Base-by-base conservation (phyloP, 371 early-diverging fungal genomes). In the Thermomucor indicae-seudaticae region DNA sequence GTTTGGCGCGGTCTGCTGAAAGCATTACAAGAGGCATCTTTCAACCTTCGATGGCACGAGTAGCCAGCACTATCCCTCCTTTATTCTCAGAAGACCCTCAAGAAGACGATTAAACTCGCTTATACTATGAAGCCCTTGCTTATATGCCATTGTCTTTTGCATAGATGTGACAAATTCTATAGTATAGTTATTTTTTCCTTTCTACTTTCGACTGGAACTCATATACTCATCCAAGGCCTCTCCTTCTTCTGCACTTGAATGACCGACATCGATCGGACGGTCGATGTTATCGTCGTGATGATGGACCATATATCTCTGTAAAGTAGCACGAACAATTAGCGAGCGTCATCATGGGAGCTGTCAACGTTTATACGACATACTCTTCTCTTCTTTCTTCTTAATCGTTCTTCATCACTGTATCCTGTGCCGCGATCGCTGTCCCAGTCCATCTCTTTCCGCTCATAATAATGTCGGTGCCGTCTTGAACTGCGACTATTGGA, bases 211-310 rank as follows among this genome's bases (percentile, higher is more conserved):
- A n/a, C n/a, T n/a, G n/a, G n/a, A n/a, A n/a, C n/a, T n/a, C n/a
- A n/a, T n/a, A 53, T 58, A 58, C 16, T 52, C 53, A 32, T 58
- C 58, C 22, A 58, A 32, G 8, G 58, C 58, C 34, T 58, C 58
- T 10, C 58, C 58, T 49, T 58, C 58, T 44, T 58, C 58, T 30
- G 53, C 53, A 27, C 53, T 58, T 11, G 53, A 53, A 19, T 28
- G 49, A 1, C 37, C 39, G 0, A 37, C 53, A 28, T 52, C 53
- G 11, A 46, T 7, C 4, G 51, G 41, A 5, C 47, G 14, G 27
- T 57, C 57, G 11, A 50, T 39, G 17, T 25, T 46, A 28, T 57
- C 50, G 19, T 23, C 35, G 16, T 24, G 43, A 49, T 35, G 49
- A 43, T 46, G 48, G 35, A 32, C 25, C 5, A 24, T 27, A 23